These are phyloP conservation scores for Alternaria sp. DNA, from an alignment of 2,329 filamentous ascomycete species.

Conservation along the genomic window DNA sequence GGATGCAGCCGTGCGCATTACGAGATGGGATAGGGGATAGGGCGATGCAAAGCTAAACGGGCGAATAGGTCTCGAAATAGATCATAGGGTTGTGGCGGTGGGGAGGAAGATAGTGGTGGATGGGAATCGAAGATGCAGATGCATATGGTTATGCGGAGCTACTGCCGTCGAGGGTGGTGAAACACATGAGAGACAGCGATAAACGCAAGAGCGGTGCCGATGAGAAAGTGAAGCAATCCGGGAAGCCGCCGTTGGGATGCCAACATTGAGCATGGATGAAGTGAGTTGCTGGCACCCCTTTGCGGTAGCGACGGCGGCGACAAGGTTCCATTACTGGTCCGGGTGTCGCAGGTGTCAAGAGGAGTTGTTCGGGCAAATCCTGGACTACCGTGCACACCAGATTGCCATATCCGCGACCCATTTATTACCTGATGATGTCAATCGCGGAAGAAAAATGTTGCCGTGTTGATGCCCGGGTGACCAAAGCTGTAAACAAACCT, in stretches of 20 bases:
- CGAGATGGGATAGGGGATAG: conserved; percentile 6
- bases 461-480: conserved; percentile 15
- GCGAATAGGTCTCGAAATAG: conserved; percentile 11
- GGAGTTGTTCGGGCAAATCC: not conserved
- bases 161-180: conserved; percentile 19
- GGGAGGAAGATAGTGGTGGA: not conserved
- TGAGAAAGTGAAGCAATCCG: conserved; percentile 9
- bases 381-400: not conserved
- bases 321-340: conserved; percentile 7
- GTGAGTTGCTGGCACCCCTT: not conserved
- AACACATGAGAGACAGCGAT: conserved; percentile 18
- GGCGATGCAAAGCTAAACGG: conserved; percentile 4
- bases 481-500: conserved; percentile 12
- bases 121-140: conserved; percentile 3
- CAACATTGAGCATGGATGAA: not conserved
- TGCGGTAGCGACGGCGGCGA: conserved; percentile 4
- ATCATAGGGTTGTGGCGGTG: conserved; percentile 1
- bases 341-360: not conserved
- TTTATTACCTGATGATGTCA: conserved; percentile 12
- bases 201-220: conserved; percentile 1
- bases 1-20: conserved; percentile 17
- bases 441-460: not conserved
- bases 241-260: conserved; percentile 9
- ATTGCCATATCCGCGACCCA: not conserved
- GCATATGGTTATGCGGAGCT: conserved; percentile 1